These are phyloP conservation scores for Cryphonectria parasitica DNA, from an alignment of 2,329 filamentous ascomycete genomes.

Conservation along the genomic window DNA sequence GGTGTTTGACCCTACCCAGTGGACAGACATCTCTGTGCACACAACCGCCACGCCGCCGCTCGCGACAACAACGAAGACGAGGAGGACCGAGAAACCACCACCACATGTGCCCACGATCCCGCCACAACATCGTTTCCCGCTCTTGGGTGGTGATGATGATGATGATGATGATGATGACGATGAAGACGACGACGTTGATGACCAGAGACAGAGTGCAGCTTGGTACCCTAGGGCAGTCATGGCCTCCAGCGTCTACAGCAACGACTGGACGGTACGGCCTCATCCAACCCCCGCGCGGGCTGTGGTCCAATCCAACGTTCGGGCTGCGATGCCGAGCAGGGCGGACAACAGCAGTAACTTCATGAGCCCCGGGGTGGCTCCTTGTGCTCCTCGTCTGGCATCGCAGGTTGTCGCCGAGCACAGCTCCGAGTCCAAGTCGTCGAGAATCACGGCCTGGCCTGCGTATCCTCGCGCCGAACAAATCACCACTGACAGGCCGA, in stretches of 20 bases:
- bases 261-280: slow-evolving; percentile 6
- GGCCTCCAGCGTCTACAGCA: slow-evolving; percentile 26
- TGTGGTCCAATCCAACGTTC: background rate
- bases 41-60: background rate
- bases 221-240: background rate
- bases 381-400: background rate
- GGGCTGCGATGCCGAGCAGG: background rate
- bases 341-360: background rate
- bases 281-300: slow-evolving; percentile 13
- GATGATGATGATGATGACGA: background rate
- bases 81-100: too few relatives aligned
- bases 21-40: slow-evolving; percentile 13
- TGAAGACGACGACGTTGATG: background rate
- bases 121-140: background rate
- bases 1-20: background rate
- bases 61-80: background rate
- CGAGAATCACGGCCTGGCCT: slow-evolving; percentile 12
- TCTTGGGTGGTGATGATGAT: background rate
- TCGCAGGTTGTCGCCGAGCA: background rate
- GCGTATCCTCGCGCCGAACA: background rate
- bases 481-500: background rate
- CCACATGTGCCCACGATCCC: background rate
- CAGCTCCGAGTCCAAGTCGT: background rate
- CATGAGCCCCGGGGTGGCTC: background rate
- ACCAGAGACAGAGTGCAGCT: background rate